These are phyloP conservation scores for Ogataea hybrid DNA, from an alignment of 1,139 yeast species.

Conservation along the genomic window DNA sequence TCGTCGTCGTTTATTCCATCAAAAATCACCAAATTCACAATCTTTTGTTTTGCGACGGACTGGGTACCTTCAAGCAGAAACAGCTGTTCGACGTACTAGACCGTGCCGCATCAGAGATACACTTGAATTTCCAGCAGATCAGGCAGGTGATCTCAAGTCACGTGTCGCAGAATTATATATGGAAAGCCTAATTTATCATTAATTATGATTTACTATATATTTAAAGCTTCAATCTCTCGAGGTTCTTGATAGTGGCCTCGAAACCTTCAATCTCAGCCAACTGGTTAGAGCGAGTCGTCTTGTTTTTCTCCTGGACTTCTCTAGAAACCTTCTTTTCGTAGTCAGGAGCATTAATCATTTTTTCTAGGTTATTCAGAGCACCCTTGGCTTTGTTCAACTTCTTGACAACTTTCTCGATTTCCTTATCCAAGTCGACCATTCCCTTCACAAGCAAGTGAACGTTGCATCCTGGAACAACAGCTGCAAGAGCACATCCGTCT, in stretches of 20 bases:
- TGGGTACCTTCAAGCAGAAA: slow-evolving; percentile 63
- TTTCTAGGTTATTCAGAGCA: slow-evolving; percentile 49
- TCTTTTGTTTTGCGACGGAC: slow-evolving; percentile 65
- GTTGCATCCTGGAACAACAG: slow-evolving; percentile 76
- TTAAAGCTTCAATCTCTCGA: slow-evolving; percentile 69
- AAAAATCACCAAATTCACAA: slow-evolving; percentile 50
- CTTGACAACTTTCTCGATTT: slow-evolving; percentile 77
- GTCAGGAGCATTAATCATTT: slow-evolving; percentile 69
- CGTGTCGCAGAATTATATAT: slow-evolving; percentile 52
- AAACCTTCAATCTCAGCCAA: slow-evolving; percentile 87
- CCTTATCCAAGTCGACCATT: slow-evolving; percentile 88
- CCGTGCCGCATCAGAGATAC: slow-evolving; percentile 45
- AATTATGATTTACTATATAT: background rate
- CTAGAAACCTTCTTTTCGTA: slow-evolving; percentile 83
- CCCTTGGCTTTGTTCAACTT: slow-evolving; percentile 60
- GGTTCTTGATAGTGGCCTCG: slow-evolving; percentile 70
- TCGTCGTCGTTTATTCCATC: slow-evolving; percentile 63
- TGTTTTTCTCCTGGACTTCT: slow-evolving; percentile 77
- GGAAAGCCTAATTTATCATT: slow-evolving; percentile 39
- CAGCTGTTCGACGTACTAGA: slow-evolving; percentile 51
- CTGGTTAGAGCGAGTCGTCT: slow-evolving; percentile 64
- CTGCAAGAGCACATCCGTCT: slow-evolving; percentile 83
- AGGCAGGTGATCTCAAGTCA: slow-evolving; percentile 49
- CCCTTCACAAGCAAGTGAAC: slow-evolving; percentile 94
- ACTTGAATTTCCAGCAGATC: slow-evolving; percentile 41